Base-by-base conservation (phyloP, 257 asterid species). In the Mentha longifolia region DNA sequence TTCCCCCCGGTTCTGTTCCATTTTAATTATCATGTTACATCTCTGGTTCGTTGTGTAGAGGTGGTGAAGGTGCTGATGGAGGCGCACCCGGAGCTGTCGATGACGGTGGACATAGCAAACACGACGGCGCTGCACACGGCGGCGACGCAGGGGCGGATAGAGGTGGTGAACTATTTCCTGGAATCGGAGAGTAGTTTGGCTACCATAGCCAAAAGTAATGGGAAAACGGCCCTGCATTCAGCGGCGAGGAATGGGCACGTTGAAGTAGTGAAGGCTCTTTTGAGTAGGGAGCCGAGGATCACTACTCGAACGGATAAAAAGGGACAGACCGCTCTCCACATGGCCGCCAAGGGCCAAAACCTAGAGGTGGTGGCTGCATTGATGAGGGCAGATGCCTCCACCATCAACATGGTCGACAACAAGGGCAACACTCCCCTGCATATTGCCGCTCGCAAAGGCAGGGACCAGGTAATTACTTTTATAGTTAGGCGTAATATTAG, bases 21-120 rank as follows among this genome's bases (percentile, higher is more conserved):
- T 57, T 56, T 22, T n/a, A 0, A 12, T 63, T 4, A 1, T 41
- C 13, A 13, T 41, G 43, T 64, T 54, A 25, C 58, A 43, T 43
- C 22, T 45, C 22, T 30, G 49, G 25, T 16, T 28, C 8, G 15
- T 20, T 22, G 61, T 22, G 3, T 55, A 83, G 91, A 84, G 49
- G 85, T 86, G 68, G 85, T 84, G 82, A 86, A 81, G 83, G 84
- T 76, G 74, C 55, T 86, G 14, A 61, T 84, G 79, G 87, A 82
- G 81, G 85, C 82, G 3, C 85, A 86, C 54, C 91, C 89, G 14
- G 86, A 81, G 83, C 85, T 84, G 0, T 75, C 84, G 0, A 86
- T 86, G 91, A 86, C 91, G 0, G 91, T 86, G 2, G 89, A 86
- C 61, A 69, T 73, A n/a, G 79, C 85, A 0, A 86, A 86, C 87